Base-by-base conservation (phyloP, 2,329 filamentous ascomycete genomes). In the Epichloe sp. region DNA sequence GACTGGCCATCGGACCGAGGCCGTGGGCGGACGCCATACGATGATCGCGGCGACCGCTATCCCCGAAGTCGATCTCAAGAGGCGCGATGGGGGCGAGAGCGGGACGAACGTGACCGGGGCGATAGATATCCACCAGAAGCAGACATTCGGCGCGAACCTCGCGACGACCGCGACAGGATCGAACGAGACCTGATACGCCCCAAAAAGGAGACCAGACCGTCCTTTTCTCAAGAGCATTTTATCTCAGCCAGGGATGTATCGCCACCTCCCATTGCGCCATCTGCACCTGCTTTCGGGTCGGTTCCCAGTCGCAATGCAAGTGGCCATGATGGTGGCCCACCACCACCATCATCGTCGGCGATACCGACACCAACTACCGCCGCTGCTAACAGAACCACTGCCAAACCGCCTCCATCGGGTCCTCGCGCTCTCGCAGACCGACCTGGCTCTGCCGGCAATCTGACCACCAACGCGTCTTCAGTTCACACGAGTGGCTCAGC, bases 51-150 rank as follows among this genome's bases (percentile, higher is more conserved):
- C 41, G 70, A 86, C 53, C 75, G 78, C 12, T 85, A 85, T 50
- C 77, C 76, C 17, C 73, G 84, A 59, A 83, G 80, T 59, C 76
- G 82, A 55, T 85, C 82, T 55, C 78, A 82, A 59, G 80, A 83
- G 60, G 78, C 80, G 52, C 77, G 77, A 36, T 79, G 76, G 73
- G 69, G 63, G 19, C 72, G 77, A 45, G 77, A 80, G 6, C 70
- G 76, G 47, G 76, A 80, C 54, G 76, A 79, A 11, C 75, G 77
- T 40, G 76, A 79, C 34, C 62, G 67, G 34, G 64, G 64, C 42
- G 72, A 73, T 50, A 60, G 71, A 52, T 71, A 69, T 47, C 64
- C 62, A 21, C 64, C 62, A 26, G 71, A 72, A 41, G 55, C 60
- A 21, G 71, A 72, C 43, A 40, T 54, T 12, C 66, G 67, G 43